Base-by-base conservation (phyloP, 306 rosid species). In the Pyrus betulifolia region DNA sequence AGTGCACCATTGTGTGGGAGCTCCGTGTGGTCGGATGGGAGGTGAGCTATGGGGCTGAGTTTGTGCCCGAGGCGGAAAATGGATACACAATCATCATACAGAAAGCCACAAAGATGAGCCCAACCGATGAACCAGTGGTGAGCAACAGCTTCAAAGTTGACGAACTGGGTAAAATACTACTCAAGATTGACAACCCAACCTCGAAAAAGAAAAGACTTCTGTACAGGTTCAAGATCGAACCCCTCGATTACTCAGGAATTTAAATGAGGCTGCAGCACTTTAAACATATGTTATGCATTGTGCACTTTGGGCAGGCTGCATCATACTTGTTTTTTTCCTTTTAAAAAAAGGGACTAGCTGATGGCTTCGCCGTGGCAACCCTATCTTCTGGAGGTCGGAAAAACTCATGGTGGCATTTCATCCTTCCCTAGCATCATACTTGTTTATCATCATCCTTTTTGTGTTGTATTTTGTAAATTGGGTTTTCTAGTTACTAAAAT, bases 1-100 rank as follows among this genome's bases (percentile, higher is more conserved):
- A 88, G 80, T 95, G 98, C 84, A 78, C 84, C 66, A 86, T 92
- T 78, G 89, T 87, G 67, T 95, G 97, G 98, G 98, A 95, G 92
- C 91, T 95, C 66, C 89, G 98, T 3, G 98, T 95, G 5, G 97
- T 92, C 57, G 97, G 97, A 33, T 95, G 98, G 98, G 98, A 95
- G 80, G 97, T 95, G 78, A 90, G 85, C 84, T 92, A 87, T 21
- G 79, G 85, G 35, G 91, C 97, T 68, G 98, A 95, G 76, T 95
- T 95, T 80, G 92, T 90, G 74, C 98, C 98, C 0, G 85, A 88
- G 80, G 63, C 84, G 15, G 72, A 84, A 80, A 89, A 83, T 76
- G 90, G 82, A 62, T 95, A 95, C 69, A 46, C 91, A 18, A 69
- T 92, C 45, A 82, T 90, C 60, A 83, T 95, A 74, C 97, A 90